Evolutionary conservation across 2,329 filamentous ascomycete species (phyloP).

Genomic region (Sclerotinia nivalis): DNA sequence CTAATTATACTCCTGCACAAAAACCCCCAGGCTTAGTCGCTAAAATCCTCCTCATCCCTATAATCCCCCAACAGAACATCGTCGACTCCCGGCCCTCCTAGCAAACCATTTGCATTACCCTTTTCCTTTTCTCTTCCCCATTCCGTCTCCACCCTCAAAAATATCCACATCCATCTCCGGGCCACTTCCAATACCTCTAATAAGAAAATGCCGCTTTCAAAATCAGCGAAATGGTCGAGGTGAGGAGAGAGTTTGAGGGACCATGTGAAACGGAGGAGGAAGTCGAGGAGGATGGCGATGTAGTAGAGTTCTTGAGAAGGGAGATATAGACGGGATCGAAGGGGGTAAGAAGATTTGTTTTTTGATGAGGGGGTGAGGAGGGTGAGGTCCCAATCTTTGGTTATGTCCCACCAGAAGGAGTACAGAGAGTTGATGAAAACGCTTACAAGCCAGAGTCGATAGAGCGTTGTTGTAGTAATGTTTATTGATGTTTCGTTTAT

Average conservation of each 20-base stretch:
- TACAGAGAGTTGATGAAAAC: conserved; percentile 84
- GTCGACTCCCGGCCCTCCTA: conserved; percentile 59
- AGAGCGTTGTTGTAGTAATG: conserved; percentile 47
- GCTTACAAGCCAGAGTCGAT: conserved; percentile 67
- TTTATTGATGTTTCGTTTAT: conserved; percentile 42
- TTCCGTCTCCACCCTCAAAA: conserved; percentile 92
- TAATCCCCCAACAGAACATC: conserved; percentile 77
- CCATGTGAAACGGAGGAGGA: conserved; percentile 87
- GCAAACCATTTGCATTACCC: conserved; percentile 36
- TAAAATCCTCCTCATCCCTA: conserved; percentile 64
- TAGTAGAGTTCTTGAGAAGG: conserved; percentile 78
- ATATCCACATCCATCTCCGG: conserved; percentile 94
- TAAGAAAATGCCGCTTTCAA: conserved; percentile 85
- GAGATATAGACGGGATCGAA: conserved; percentile 75
- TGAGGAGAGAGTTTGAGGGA: conserved; percentile 81
- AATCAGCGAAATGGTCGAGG: conserved; percentile 79
- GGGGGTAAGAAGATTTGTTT: conserved; percentile 48
- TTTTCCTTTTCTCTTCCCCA: conserved; percentile 61
- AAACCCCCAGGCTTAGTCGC: conserved; percentile 41
- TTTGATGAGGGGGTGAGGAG: conserved; percentile 60
- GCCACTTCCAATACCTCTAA: conserved; percentile 85
- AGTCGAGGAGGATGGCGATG: conserved; percentile 72
- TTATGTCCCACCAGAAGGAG: conserved; percentile 98
- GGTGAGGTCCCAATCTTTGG: conserved; percentile 94
- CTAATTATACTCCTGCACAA: neutral